Evolutionary conservation across 306 rosid species (phyloP).

Genomic region (Carpinus fangiana): DNA sequence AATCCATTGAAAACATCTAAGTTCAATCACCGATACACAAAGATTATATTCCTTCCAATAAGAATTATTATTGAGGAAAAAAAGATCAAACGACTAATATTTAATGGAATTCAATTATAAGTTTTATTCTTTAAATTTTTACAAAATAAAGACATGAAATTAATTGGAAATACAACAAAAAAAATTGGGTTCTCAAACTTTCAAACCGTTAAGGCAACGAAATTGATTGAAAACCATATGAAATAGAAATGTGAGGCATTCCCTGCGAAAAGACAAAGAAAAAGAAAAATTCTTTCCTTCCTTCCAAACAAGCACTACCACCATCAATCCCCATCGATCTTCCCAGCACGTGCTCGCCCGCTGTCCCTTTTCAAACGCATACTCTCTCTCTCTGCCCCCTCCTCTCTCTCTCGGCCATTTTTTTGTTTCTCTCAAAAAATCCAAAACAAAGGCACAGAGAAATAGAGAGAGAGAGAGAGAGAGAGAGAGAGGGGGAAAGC

Average conservation of each 20-base stretch:
- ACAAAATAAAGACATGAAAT: no score
- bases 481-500: background rate
- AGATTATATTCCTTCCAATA: no score
- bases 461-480: background rate
- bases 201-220: no score
- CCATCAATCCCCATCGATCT: background rate
- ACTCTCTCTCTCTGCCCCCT: background rate
- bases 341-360: conserved; percentile 34
- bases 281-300: conserved; percentile 2
- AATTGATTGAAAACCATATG: background rate
- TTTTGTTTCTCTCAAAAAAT: background rate
- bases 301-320: background rate
- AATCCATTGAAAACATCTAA: no score
- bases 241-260: background rate
- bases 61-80: no score
- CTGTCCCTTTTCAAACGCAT: background rate
- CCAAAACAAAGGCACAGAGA: background rate
- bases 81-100: no score
- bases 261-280: background rate
- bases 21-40: no score
- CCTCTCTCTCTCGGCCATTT: conserved; percentile 26
- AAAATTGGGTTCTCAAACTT: no score
- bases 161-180: no score
- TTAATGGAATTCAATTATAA: no score
- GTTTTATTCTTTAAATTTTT: no score